Conservation (phyloP, 352 stramenopile species). For the Globisporangium uncinulatum region DNA sequence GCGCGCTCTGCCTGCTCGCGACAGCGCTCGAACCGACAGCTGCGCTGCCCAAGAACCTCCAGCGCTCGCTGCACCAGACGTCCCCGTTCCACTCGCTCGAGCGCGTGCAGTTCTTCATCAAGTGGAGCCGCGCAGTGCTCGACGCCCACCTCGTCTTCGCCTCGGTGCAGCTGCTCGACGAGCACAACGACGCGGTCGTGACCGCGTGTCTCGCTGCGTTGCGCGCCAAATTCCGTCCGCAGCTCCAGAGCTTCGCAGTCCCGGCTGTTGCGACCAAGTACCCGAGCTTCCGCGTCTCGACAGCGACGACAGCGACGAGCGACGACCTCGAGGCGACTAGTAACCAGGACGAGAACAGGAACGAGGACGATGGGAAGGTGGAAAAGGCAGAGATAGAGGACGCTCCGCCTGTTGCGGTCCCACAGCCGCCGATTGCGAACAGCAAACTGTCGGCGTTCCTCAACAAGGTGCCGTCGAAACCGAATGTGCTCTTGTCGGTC, state of each 20-base stretch:
- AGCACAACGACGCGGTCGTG: constrained; percentile 64
- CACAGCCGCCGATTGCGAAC: background rate
- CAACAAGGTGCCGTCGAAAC: constrained; percentile 49
- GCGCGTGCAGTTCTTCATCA: constrained; percentile 84
- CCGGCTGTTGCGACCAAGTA: background rate
- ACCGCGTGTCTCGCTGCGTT: constrained; percentile 54
- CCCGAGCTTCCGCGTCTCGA: constrained; percentile 3
- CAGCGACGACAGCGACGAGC: too few relatives aligned
- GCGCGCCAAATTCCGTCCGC: constrained; percentile 45
- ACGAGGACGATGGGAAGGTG: background rate
- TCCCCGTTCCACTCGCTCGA: constrained; percentile 81
- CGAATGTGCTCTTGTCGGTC: constrained; percentile 14
- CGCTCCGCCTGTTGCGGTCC: background rate
- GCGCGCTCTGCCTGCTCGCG: constrained; percentile 64
- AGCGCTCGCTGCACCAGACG: constrained; percentile 57
- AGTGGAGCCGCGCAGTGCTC: constrained; percentile 61
- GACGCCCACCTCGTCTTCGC: constrained; percentile 76
- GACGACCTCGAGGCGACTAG: constrained; percentile 10
- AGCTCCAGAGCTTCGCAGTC: constrained; percentile 7
- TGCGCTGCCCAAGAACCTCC: constrained; percentile 63
- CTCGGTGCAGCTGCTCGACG: constrained; percentile 74
- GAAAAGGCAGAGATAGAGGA: background rate
- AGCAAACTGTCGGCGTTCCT: constrained; percentile 60
- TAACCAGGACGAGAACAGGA: too few relatives aligned
- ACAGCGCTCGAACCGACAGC: constrained; percentile 25